Evolutionary conservation across 176 grass and related monocot genomes (phyloP), one percentile per base, ranked within the genome.

Genomic region (Rhynchospora breviuscula): DNA sequence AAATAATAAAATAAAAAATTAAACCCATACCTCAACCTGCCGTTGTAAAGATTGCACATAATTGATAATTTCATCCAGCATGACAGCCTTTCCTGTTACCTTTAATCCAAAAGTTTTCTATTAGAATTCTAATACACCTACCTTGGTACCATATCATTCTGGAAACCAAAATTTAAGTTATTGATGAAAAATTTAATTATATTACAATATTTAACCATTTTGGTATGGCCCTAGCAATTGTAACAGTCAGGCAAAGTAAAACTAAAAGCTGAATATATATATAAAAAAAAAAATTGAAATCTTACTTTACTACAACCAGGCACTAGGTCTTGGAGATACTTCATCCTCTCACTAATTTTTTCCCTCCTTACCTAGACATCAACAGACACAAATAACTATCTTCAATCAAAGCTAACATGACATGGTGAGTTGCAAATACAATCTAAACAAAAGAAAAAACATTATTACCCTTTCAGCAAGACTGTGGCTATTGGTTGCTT

Each of bases 21-120:
- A 67, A 45, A 52, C 61, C 18, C 82, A 83, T 87, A 95, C 93
- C 88, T 95, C 93, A 69, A 95, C 93, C 76, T 94, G 92, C 52
- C 87, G 82, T 74, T 91, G 89, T 78, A 94, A 84, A 46, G 92
- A 94, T 73, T 94, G 89, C 58, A 94, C 92, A 58, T 94, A 94
- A 64, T 94, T 94, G 82, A 94, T 91, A 69, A 94, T 94, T 81
- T 94, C 92, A 87, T 94, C 92, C 56, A 94, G 83, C 92, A 94
- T 94, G 48, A 94, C 87, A 8, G 92, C 87, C 80, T 94, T 94
- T 81, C 92, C 92, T 7, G 87, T 95, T 45, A 95, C 90, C 93
- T 94, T 60, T 33, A 81, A 10, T 81, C 26, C 56, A 81, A 10
- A 81, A 63, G 52, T 21, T 44, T 44, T 75, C 10, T 51, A 29